These are phyloP conservation scores for Ganoderma boninense DNA, from an alignment of 1,284 basidiomycete species.

Conservation along the genomic window DNA sequence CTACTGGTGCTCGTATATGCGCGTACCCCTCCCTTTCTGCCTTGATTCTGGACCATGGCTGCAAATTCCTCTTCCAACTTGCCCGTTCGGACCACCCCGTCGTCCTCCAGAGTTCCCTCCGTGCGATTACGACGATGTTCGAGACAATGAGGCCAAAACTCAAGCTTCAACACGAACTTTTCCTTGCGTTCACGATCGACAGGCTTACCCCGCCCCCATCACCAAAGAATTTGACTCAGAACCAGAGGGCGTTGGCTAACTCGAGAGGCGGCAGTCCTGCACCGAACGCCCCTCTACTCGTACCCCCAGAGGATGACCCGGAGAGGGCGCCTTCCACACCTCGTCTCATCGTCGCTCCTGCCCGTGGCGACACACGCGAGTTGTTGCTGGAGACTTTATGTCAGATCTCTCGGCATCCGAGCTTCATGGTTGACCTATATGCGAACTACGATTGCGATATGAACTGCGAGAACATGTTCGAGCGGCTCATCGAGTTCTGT, in stretches of 20 bases:
- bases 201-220: conserved; percentile 73
- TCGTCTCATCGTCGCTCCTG: conserved; percentile 72
- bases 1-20: conserved; percentile 79
- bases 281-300: conserved; percentile 54
- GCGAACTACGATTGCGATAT: conserved; percentile 97
- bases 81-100: conserved; percentile 88
- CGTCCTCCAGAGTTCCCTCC: conserved; percentile 83
- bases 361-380: conserved; percentile 90
- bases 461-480: conserved; percentile 96
- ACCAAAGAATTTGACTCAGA: conserved; percentile 21
- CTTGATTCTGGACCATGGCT: conserved; percentile 88
- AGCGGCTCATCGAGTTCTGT: conserved; percentile 90
- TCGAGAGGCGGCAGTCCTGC: conserved; percentile 68
- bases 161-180: conserved; percentile 97
- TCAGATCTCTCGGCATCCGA: conserved; percentile 82
- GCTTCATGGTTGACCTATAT: conserved; percentile 96
- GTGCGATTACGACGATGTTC: conserved; percentile 89
- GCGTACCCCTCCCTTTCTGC: conserved; percentile 77
- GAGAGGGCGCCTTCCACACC: conserved; percentile 64
- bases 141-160: conserved; percentile 88
- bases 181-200: conserved; percentile 93
- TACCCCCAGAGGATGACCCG: conserved; percentile 53
- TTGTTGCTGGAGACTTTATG: conserved; percentile 90
- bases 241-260: conserved; percentile 33
- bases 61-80: conserved; percentile 96